These are phyloP conservation scores for Penicillium sp. DNA, from an alignment of 2,329 filamentous ascomycete species.

Conservation along the genomic window DNA sequence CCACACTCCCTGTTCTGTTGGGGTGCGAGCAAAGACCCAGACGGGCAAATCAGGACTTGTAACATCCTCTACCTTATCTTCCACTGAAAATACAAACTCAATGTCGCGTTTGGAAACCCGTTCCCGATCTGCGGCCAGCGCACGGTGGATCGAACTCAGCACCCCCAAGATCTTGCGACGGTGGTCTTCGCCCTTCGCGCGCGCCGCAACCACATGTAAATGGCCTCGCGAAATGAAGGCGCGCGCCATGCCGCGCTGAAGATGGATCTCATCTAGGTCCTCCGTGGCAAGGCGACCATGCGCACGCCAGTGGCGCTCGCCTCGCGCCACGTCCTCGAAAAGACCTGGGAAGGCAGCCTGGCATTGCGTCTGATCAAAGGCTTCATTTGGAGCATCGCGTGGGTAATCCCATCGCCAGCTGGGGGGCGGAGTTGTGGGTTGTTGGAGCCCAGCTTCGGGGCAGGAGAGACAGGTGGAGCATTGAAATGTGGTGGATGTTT, in stretches of 20 bases:
- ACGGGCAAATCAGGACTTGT: conserved; percentile 36
- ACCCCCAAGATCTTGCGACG: conserved; percentile 42
- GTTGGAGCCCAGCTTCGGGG: conserved; percentile 16
- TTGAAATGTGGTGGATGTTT: conserved; percentile 40
- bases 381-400: conserved; percentile 35
- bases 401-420: conserved; percentile 34
- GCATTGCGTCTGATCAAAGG: conserved; percentile 31
- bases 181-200: conserved; percentile 37
- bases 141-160: conserved; percentile 51
- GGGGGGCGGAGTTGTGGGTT: conserved; percentile 8
- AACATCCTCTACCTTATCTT: conserved; percentile 47
- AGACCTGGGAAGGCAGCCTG: conserved; percentile 36
- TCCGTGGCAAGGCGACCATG: conserved; percentile 26
- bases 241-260: conserved; percentile 36
- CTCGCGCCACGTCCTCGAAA: conserved; percentile 38
- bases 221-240: conserved; percentile 36
- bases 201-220: conserved; percentile 32
- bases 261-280: conserved; percentile 29
- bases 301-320: conserved; percentile 28
- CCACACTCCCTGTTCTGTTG: conserved; percentile 47
- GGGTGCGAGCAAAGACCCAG: conserved; percentile 46
- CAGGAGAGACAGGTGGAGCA: conserved; percentile 38
- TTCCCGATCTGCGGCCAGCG: conserved; percentile 43
- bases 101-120: conserved; percentile 41
- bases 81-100: conserved; percentile 49